Conservation (phyloP, 2,329 filamentous ascomycete species). For the Pseudogymnoascus sp. region DNA sequence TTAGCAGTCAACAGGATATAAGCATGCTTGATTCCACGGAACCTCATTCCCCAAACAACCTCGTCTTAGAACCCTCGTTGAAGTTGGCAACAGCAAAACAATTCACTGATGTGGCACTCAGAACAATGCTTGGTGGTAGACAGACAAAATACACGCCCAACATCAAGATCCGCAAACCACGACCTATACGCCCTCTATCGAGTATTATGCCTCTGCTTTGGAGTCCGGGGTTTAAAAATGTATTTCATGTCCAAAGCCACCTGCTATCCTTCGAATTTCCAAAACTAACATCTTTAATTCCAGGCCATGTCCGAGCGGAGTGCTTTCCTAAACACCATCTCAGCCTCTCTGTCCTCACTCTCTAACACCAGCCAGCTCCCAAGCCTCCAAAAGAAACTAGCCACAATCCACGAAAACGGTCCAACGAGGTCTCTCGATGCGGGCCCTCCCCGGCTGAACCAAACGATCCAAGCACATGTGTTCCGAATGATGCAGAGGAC, state of each 20-base stretch:
- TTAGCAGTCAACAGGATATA: not conserved
- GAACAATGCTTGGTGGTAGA: constrained; percentile 15
- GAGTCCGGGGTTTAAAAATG: constrained; percentile 24
- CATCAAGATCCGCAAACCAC: constrained; percentile 16
- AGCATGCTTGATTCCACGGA: constrained; percentile 6
- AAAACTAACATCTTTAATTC: not conserved
- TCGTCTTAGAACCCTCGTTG: not conserved
- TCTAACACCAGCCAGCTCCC: constrained; percentile 20
- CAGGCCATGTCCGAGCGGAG: constrained; percentile 20
- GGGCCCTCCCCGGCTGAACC: not conserved
- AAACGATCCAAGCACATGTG: constrained; percentile 11
- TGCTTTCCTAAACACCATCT: constrained; percentile 18
- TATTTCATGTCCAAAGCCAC: constrained; percentile 8
- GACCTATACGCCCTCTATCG: constrained; percentile 16
- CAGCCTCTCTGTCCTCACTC: constrained; percentile 15
- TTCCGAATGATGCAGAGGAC: constrained; percentile 12
- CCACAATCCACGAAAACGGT: constrained; percentile 3
- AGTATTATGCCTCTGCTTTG: constrained; percentile 21
- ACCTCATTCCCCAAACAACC: not conserved
- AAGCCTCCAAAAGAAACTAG: constrained; percentile 18
- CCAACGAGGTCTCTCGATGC: not conserved
- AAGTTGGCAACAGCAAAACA: constrained; percentile 3
- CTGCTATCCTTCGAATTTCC: not conserved
- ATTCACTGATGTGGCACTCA: constrained; percentile 15
- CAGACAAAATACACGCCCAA: not conserved